Base-by-base conservation (phyloP, 495 filamentous ascomycete species). In the Rusavskia elegans region DNA sequence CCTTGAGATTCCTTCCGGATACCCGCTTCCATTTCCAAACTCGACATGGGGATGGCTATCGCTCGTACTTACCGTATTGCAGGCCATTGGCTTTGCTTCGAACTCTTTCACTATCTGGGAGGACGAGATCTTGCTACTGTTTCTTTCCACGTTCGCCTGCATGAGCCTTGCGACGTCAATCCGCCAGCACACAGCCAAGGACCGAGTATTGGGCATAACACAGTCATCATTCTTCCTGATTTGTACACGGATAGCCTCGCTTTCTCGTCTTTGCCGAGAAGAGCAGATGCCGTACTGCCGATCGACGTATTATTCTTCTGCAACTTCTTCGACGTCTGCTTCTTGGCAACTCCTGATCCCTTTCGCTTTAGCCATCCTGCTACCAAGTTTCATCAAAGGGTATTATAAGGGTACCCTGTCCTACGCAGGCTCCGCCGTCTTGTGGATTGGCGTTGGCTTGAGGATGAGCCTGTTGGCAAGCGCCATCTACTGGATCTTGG, bases 101-200 rank as follows among this genome's bases (percentile, higher is more conserved):
- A 99, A 97, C 63, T 97, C 92, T 2, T 99, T 88, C 66, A 97
- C 90, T 5, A 95, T 99, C 55, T 97, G 93, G 93, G 92, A 99
- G 68, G 93, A 97, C 58, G 84, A 88, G 17, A 95, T 94, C 44
- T 72, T 94, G n/a, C 69, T 89, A 2, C 93, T 90, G 69, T 89
- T 96, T 71, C 77, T 96, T 51, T 76, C 78, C 3, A 93, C 89
- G 0, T 96, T 96, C 65, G 90, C 87, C 27, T 66, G 87, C 20
- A 69, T 79, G 37, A 75, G 79, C 32, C 73, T 85, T n/a, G 62
- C 85, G 4, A 79, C 82, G 5, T 88, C 89, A 9, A 75, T 90
- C 58, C 78, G 85, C 23, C 78, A 84, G 54, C 72, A 77, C 32
- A 67, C 73, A 11, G 62, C 70, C 10, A 63, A 70, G 3, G 83